Evolutionary conservation across 768 basidiomycete genomes (phyloP), one percentile per base, ranked within the genome.

Genomic region (Leccinellum albellum): DNA sequence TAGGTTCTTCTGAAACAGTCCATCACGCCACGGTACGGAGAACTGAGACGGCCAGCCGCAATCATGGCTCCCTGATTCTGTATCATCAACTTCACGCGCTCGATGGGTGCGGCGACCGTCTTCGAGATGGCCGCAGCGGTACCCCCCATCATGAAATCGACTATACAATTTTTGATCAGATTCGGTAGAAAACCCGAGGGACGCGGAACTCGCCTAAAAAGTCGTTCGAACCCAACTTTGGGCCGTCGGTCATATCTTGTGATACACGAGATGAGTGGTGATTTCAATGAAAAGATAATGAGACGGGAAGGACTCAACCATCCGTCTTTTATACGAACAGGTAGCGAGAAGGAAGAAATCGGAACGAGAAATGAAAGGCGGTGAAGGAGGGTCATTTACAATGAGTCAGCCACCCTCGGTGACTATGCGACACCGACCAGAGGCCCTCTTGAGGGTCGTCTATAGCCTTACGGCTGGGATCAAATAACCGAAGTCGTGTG

Each of bases 51-150:
- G 53, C 76, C 75, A 24, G 74, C 64, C 14, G 62, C 59, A 31
- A 75, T 60, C 65, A 74, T 75, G 14, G 74, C 66, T 29, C 74
- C 72, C 54, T 75, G 76, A 24, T 75, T 77, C 66, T 76, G 76
- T 49, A 75, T 72, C 52, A 75, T 59, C 32, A 76, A 57, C 52
- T 77, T 77, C 14, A 76, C 71, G 17, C 75, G 75, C 57, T 76
- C 75, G 48, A 76, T 76, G 35, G 75, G 75, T 33, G 75, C 75
- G 6, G 75, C 76, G 6, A 59, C 65, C 9, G 76, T 76, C 54
- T 76, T 77, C 29, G 73, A 74, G 53, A 77, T 76, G 52, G 66
- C 60, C 13, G 66, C 71, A 29, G 65, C 70, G 4, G 69, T 68
- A 26, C 74, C 73, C 13, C 73, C 74, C 70, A 73, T 73, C 66